phyloP scores from a whole-genome alignment of 495 filamentous ascomycete species.

The Penicillium robsamsonii region DNA sequence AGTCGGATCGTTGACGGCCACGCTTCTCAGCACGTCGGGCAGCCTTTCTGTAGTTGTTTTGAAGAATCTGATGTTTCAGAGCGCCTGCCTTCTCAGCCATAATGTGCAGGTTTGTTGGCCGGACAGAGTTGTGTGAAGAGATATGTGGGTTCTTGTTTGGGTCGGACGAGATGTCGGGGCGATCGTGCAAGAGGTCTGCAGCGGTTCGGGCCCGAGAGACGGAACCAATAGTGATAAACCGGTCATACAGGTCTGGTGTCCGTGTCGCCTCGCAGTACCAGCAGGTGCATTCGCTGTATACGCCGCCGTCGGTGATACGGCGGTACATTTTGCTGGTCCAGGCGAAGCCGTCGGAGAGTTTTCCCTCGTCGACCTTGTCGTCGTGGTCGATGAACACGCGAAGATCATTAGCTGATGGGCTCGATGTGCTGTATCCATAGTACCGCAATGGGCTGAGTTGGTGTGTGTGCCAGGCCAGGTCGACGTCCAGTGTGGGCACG shows the following conservation, averaged over 20 bases:
- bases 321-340: slow-evolving; percentile 75
- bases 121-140: slow-evolving; percentile 62
- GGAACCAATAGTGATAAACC: slow-evolving; percentile 30
- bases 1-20: slow-evolving; percentile 35
- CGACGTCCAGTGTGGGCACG: slow-evolving; percentile 82
- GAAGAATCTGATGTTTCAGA: slow-evolving; percentile 26
- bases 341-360: slow-evolving; percentile 61
- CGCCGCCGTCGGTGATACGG: slow-evolving; percentile 51
- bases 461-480: slow-evolving; percentile 73
- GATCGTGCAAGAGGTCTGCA: slow-evolving; percentile 53
- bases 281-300: slow-evolving; percentile 80
- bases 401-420: neutral
- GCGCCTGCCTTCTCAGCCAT: slow-evolving; percentile 9
- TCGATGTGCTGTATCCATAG: slow-evolving; percentile 47
- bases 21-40: slow-evolving; percentile 60
- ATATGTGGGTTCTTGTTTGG: slow-evolving; percentile 68
- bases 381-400: slow-evolving; percentile 71
- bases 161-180: slow-evolving; percentile 52
- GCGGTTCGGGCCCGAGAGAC: slow-evolving; percentile 33
- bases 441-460: slow-evolving; percentile 63
- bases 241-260: slow-evolving; percentile 51
- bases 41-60: slow-evolving; percentile 60
- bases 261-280: slow-evolving; percentile 87
- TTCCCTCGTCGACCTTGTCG: slow-evolving; percentile 73
- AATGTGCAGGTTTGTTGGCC: slow-evolving; percentile 18